phyloP scores from a whole-genome alignment of 2,329 filamentous ascomycete genomes.

The Exserohilum rostratum region DNA sequence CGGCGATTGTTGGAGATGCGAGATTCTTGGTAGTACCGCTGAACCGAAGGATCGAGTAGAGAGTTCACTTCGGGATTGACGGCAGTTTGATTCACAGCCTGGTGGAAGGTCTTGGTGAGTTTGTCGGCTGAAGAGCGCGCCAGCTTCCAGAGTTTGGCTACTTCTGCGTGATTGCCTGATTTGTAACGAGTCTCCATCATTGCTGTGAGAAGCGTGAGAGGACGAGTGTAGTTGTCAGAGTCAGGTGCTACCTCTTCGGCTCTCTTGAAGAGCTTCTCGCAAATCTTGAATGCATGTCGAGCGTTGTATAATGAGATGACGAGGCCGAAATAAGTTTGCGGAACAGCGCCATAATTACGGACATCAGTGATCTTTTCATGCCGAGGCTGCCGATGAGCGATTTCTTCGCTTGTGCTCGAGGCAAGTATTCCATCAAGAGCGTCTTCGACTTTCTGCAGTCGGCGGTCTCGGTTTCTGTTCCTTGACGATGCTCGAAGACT shows the following conservation, averaged over 20 bases:
- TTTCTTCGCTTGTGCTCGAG: slow-evolving; percentile 35
- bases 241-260: slow-evolving; percentile 24
- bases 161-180: slow-evolving; percentile 63
- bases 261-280: slow-evolving; percentile 36
- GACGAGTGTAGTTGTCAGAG: slow-evolving; percentile 22
- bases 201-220: slow-evolving; percentile 53
- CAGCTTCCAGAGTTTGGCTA: slow-evolving; percentile 70
- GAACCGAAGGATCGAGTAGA: slow-evolving; percentile 29
- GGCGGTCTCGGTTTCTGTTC: slow-evolving; percentile 16
- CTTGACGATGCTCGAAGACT: slow-evolving; percentile 30
- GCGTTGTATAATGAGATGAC: slow-evolving; percentile 63
- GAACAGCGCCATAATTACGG: slow-evolving; percentile 51
- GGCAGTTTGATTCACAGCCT: slow-evolving; percentile 44
- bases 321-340: slow-evolving; percentile 60
- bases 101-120: slow-evolving; percentile 40
- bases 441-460: slow-evolving; percentile 34
- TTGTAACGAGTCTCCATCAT: slow-evolving; percentile 71
- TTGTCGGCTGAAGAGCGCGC: slow-evolving; percentile 61
- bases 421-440: slow-evolving; percentile 35
- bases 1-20: slow-evolving; percentile 48
- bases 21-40: slow-evolving; percentile 24
- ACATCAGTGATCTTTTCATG: slow-evolving; percentile 29
- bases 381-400: slow-evolving; percentile 35
- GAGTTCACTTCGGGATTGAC: slow-evolving; percentile 19
- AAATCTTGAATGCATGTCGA: slow-evolving; percentile 52